Evolutionary conservation across 2,329 filamentous ascomycete species (phyloP), one percentile per base, ranked within the genome.

Genomic region (Ilyonectria sp.): DNA sequence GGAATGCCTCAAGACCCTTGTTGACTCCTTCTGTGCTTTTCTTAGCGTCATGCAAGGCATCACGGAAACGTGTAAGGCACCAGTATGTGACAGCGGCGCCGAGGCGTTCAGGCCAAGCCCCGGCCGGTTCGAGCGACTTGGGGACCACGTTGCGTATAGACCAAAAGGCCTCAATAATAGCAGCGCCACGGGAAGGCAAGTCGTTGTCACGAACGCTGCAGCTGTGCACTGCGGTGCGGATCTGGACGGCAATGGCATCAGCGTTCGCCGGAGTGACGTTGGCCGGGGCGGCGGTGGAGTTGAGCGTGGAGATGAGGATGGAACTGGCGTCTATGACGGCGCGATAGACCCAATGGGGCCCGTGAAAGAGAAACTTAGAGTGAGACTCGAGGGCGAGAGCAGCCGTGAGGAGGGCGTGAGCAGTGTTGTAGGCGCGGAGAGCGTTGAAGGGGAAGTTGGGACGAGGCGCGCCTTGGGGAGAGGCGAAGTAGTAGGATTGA

Each of bases 401-500:
- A 13, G 80, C 79, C 46, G 80, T 79, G 63, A 89, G 76, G 59
- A 87, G 77, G 13, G 81, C 76, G 59, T 83, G 82, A 4, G 86
- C 81, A 2, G 86, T 88, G 67, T 79, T 83, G 76, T 85, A 87
- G 23, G 83, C 78, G 23, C 85, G 83, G 46, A 86, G 74, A 26
- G 85, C 76, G 71, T 86, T 83, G 55, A 83, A 79, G 65, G 81
- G 82, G 62, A 86, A 79, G 13, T 74, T 69, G 21, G 76, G 72
- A 77, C 79, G 46, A 80, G 81, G 2, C 76, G 75, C 69, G 75
- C 80, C 67, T 78, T 82, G 79, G 0, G 81, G 79, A 3, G 84
- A 84, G 68, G 83, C 80, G 70, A 88, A 85, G 78, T 88, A 88
- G 76, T 85, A 87, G 1, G 80, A 77, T 68, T 89, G 86, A 9